Evolutionary conservation across 306 rosid species (phyloP).

Genomic region (Chamaecrista fasciculata): DNA sequence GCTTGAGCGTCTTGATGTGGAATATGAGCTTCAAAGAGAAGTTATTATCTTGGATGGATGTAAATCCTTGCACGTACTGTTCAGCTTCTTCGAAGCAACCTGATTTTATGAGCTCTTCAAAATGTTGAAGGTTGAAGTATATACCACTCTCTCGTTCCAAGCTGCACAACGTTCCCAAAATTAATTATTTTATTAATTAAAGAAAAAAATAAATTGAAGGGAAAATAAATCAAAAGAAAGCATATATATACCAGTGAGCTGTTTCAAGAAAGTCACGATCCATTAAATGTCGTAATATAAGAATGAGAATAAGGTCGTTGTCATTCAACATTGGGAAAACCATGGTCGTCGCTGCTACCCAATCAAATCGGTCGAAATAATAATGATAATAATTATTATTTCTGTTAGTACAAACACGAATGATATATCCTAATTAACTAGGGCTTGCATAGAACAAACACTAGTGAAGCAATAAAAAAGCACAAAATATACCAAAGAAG

Average conservation of each 20-base stretch:
- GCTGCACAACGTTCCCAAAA: not conserved
- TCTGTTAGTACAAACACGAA: too few relatives aligned
- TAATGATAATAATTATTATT: too few relatives aligned
- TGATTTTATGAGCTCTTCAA: not conserved
- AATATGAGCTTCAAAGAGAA: not conserved
- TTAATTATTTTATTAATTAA: not conserved
- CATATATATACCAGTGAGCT: slow-evolving; percentile 17
- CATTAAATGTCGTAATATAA: slow-evolving; percentile 5
- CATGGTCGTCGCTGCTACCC: too few relatives aligned
- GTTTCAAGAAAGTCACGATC: not conserved
- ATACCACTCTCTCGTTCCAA: slow-evolving; percentile 11
- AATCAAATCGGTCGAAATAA: too few relatives aligned
- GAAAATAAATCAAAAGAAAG: too few relatives aligned
- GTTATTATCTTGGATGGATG: slow-evolving; percentile 14
- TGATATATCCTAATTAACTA: too few relatives aligned
- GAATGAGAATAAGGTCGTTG: not conserved
- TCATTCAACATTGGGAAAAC: too few relatives aligned
- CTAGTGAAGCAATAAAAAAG: too few relatives aligned
- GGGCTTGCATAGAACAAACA: too few relatives aligned
- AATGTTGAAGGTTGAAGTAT: not conserved
- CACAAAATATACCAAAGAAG: too few relatives aligned
- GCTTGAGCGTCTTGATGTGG: slow-evolving; percentile 23
- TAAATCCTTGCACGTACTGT: slow-evolving; percentile 26
- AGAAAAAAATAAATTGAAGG: not conserved
- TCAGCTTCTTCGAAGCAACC: slow-evolving; percentile 25